Base-by-base conservation (phyloP, 1,284 basidiomycete genomes). In the Ganoderma sinense region DNA sequence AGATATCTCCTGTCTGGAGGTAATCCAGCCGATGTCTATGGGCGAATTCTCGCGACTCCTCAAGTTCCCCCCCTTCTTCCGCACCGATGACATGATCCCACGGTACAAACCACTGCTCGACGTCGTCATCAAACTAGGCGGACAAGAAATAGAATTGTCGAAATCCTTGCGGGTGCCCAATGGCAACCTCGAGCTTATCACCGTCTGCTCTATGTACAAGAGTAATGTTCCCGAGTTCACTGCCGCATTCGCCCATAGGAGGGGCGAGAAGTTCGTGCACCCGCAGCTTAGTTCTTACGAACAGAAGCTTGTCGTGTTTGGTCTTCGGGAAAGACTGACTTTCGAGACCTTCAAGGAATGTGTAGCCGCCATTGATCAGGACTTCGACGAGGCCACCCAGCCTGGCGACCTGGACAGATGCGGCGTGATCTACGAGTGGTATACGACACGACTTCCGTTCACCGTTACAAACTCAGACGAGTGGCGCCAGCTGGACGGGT, bases 391-490 rank as follows among this genome's bases (percentile, higher is more conserved):
- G 33, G 40, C 31, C 6, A 33, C 18, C 18, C 45, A 26, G 8
- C 31, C 29, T 16, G 10, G 48, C 8, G 60, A 69, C 13, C 31
- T 13, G 6, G 18, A 71, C 26, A 73, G 81, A 26, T 82, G 84
- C 4, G 62, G 63, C 7, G 66, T 76, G 26, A 73, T 85, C 1
- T 85, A 80, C 66, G 69, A 73, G 1, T 77, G 75, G 1, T 87
- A 83, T 64, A 78, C 74, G 55, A 72, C 81, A 33, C 75, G 77
- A 40, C 74, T 85, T 13, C 82, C 76, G 33, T 68, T 84, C 11
- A 81, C 83, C 0, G 68, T 80, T 36, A 71, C 72, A 0, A 71
- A 81, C 16, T n/a, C 65, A 0, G 51, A 65, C 5, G 40, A 64
- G 3, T 85, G 84, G 82, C 45, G 62, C 6, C 67, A 74, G 36